A percentile compares a stretch with the other conserved stretches of the same genome.
These are phyloP conservation scores for Aspergillus tubingensis DNA, from an alignment of 2,329 filamentous ascomycete species.

Conservation along the genomic window DNA sequence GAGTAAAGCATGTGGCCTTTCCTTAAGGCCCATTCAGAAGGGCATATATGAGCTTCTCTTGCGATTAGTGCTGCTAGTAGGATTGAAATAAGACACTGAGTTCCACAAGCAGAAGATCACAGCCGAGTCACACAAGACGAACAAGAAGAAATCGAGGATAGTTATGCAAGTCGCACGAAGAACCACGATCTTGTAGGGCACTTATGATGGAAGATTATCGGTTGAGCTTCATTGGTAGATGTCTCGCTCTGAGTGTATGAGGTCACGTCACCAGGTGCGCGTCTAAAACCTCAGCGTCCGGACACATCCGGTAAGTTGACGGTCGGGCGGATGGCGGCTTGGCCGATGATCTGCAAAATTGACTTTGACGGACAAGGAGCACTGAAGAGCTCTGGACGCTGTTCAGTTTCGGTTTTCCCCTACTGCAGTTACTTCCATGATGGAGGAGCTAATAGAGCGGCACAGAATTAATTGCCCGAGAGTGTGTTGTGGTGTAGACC, in stretches of 20 bases:
- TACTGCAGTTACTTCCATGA: not conserved
- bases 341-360: constrained; percentile 1
- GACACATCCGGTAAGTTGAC: not conserved
- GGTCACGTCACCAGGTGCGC: not conserved
- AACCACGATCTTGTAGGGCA: not conserved
- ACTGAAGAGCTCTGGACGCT: not conserved
- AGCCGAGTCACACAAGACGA: not conserved
- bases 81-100: not conserved
- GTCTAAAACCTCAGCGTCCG: not conserved
- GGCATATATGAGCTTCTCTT: no score
- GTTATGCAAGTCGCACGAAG: not conserved
- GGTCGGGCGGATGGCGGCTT: constrained; percentile 4
- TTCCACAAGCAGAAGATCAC: no score
- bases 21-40: no score
- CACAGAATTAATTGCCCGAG: not conserved
- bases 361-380: not conserved
- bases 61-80: not conserved
- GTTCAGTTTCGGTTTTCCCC: not conserved
- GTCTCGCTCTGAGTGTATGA: not conserved
- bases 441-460: not conserved
- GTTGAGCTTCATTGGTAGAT: not conserved
- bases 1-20: no score
- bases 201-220: not conserved
- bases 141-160: not conserved
- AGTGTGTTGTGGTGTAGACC: not conserved